Percentiles rank a stretch among this genome's conserved stretches.
Evolutionary conservation across 1,284 basidiomycete genomes (phyloP).

Genomic region (Tilletia walkeri): DNA sequence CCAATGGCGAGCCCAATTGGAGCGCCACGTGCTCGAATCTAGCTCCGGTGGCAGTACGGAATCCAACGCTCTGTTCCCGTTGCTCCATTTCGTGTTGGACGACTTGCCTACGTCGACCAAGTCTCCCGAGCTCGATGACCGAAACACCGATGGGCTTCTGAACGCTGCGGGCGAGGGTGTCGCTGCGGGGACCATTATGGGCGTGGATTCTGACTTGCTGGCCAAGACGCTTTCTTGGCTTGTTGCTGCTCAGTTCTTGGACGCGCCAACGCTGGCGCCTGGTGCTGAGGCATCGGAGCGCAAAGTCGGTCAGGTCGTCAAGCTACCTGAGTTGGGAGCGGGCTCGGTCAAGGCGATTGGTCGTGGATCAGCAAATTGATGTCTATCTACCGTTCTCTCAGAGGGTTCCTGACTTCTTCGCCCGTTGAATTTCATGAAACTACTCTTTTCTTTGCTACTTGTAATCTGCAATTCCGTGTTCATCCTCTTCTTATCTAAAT

Average conservation of each 20-base stretch:
- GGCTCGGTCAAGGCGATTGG: slow-evolving; percentile 48
- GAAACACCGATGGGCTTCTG: slow-evolving; percentile 65
- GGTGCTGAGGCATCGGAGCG: background rate
- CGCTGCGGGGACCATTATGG: slow-evolving; percentile 57
- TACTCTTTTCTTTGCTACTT: too few species aligned
- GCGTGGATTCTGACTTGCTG: slow-evolving; percentile 75
- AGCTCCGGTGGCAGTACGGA: slow-evolving; percentile 54
- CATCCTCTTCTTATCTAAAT: too few species aligned
- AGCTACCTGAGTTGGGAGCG: slow-evolving; percentile 42
- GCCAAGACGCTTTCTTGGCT: slow-evolving; percentile 94
- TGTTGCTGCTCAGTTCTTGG: slow-evolving; percentile 79
- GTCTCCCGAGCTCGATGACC: slow-evolving; percentile 84
- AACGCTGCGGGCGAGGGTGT: slow-evolving; percentile 18
- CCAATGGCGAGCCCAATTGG: slow-evolving; percentile 84
- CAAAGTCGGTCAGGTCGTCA: slow-evolving; percentile 24
- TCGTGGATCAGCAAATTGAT: slow-evolving; percentile 47
- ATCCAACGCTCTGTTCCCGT: slow-evolving; percentile 94
- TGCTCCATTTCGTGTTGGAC: slow-evolving; percentile 88
- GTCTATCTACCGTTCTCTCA: too few species aligned
- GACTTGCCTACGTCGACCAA: slow-evolving; percentile 96
- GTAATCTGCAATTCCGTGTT: too few species aligned
- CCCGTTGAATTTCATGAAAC: too few species aligned
- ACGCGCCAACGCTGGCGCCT: slow-evolving; percentile 48
- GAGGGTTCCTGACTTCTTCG: too few species aligned
- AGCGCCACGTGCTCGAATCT: slow-evolving; percentile 78